Base-by-base conservation (phyloP, 2,329 filamentous ascomycete genomes). In the Talaromyces albobiverticillius region DNA sequence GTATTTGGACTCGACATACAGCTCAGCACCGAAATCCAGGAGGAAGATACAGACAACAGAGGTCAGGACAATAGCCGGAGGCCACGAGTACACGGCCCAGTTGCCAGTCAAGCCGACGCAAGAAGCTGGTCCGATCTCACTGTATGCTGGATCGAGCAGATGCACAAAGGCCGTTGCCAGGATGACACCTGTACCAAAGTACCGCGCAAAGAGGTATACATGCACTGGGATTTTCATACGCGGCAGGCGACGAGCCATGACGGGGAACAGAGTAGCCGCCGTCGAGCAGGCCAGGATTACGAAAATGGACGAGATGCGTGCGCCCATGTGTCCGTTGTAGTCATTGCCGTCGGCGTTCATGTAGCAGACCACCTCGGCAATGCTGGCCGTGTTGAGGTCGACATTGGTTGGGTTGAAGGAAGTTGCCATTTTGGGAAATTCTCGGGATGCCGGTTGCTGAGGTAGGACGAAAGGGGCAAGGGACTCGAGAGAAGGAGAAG, bases 91-190 rank as follows among this genome's bases (percentile, higher is more conserved):
- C 14, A 69, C 60, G 0, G 71, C 74, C 76, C 81, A 83, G 42
- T 72, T 69, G 1, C 76, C 78, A 0, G 80, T 82, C 71, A 81
- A 75, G 20, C 79, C 79, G 4, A 81, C 77, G 55, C 79, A 82
- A 22, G 73, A 74, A n/a, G 69, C 59, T 0, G 74, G 68, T 4
- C 79, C 78, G 50, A 78, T 77, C 50, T 74, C 69, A 1, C 40
- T 46, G 52, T 77, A 76, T 1, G 75, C 74, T 1, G 75, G 75
- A 31, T 77, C 74, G 18, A 77, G 70, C 7, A 78, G 69, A 63
- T 80, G 79, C 43, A 76, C 70, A 59, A 76, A 76, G 0, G 74
- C 74, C 4, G 76, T 78, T 6, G 76, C 74, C 32, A 78, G 59
- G 51, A 78, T 78, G 46, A 78, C 76, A 4, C 75, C 76, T 1